Base-by-base conservation (phyloP, 1,139 yeast species). In the Suzukiozyma palmioleophila region DNA sequence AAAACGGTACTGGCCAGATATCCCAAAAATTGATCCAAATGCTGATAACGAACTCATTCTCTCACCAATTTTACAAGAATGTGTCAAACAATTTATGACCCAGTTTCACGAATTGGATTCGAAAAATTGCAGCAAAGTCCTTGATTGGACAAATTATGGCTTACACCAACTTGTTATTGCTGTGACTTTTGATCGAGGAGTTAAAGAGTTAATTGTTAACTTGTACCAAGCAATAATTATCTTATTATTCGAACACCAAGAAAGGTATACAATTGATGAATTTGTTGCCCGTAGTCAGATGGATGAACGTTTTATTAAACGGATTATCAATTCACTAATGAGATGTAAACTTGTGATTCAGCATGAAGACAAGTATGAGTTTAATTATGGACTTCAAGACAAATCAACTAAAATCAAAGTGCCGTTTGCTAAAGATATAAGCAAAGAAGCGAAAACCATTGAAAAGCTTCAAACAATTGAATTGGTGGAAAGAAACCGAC, bases 1-100 rank as follows among this genome's bases (percentile, higher is more conserved):
- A 38, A 60, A 60, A 45, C 55, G 58, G 28, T 49, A 56, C 36
- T 71, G 77, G 77, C 74, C 75, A 0, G 73, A 64, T 28, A 57
- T 69, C 9, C 74, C 75, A 2, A 56, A 56, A 18, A 33, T 33
- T 13, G 36, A 33, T 14, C 18, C 16, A 3, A 50, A 44, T 26
- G 39, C 42, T 21, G 60, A 55, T 13, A 35, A 47, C 1, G 53
- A 52, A 2, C 39, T 59, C 6, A 44, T 34, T 8, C 35, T 64
- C 31, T 60, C 64, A 0, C 16, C 36, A 0, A 34, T 37, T 8
- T 47, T 62, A 11, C 36, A 41, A 3, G 12, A 15, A 1, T 39
- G 56, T 0, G 28, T 62, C 3, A 46, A 47, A 9, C 35, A 42
- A 2, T 59, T 60, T 34, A 43, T 45, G 1, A 34, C 39, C 1